Evolutionary conservation across 345 rosid species (phyloP).

Genomic region (Gossypium sturtianum): DNA sequence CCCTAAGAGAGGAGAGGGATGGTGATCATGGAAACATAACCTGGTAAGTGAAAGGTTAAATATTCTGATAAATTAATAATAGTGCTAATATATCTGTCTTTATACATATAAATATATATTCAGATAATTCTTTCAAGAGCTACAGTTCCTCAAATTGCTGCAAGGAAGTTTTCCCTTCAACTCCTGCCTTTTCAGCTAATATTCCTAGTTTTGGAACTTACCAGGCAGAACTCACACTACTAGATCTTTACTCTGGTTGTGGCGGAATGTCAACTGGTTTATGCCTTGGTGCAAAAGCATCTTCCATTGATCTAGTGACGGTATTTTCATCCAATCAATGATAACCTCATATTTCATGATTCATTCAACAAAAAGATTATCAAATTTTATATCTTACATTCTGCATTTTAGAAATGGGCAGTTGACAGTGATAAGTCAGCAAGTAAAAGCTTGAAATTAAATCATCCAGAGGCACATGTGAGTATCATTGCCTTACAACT

Average conservation of each 20-base stretch:
- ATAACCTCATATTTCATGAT: conserved; percentile 11
- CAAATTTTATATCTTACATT: conserved; percentile 15
- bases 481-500: conserved; percentile 19
- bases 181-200: conserved; percentile 18
- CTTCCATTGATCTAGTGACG: conserved; percentile 62
- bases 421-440: conserved; percentile 67
- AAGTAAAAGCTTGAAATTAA: conserved; percentile 72
- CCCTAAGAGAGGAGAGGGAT: background rate
- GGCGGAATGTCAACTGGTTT: conserved; percentile 99
- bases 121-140: conserved; percentile 34
- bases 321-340: conserved; percentile 38
- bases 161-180: conserved; percentile 18
- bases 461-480: conserved; percentile 81
- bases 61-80: background rate
- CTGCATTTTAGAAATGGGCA: conserved; percentile 71
- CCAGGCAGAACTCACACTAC: conserved; percentile 44
- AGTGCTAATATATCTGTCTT: conserved; percentile 9
- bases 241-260: conserved; percentile 92
- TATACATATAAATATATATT: conserved; percentile 5
- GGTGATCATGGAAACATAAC: background rate
- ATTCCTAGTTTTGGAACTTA: conserved; percentile 24
- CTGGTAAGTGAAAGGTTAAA: background rate
- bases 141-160: conserved; percentile 19
- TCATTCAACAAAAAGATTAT: conserved; percentile 12
- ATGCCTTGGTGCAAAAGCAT: conserved; percentile 78